Evolutionary conservation across 1,284 basidiomycete genomes (phyloP), one percentile per base, ranked within the genome.

Genomic region (Blastosporella zonata): DNA sequence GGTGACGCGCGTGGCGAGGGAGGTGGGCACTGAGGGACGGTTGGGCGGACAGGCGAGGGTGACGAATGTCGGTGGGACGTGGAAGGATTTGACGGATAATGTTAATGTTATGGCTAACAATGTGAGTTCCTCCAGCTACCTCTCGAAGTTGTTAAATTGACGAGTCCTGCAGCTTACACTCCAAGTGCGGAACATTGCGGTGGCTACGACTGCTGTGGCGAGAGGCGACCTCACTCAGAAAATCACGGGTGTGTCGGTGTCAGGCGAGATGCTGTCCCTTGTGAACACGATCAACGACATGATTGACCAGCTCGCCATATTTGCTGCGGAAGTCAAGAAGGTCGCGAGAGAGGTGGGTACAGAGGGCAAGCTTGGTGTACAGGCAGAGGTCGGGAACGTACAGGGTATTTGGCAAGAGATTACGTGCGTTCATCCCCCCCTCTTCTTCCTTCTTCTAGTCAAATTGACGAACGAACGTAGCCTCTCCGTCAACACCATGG

Each of bases 351-450:
- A 97, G 66, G 94, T 97, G 60, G 94, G 94, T 53, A 96, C 93
- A 4, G 93, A 97, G 64, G 95, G 95, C 34, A 97, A 97, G 70
- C 75, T 99, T 10, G 96, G 96, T 62, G 96, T 97, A 0, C 96
- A 97, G 63, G 96, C 97, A 15, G 93, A 98, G 65, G 93, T 98
- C 37, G 93, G 93, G 56, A 93, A 95, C 56, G 91, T 98, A 28
- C 92, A 98, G 64, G 97, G 96, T 45, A 97, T 93, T 45, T 99
- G 96, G 97, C 91, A 94, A 65, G 94, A 97, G 68, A 97, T 99
- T 67, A 99, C 96, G 84, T 96, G 72, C 56, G 92, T 82, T 22
- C 27, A 35, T 39, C 20, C 43, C 15, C 10, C 47, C 44, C 22
- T 29, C 6, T 20, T 18, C 33, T 23, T 10, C 17, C 41, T 36